Evolutionary conservation across 2,329 filamentous ascomycete species (phyloP).

Genomic region (Cercospora sp.): DNA sequence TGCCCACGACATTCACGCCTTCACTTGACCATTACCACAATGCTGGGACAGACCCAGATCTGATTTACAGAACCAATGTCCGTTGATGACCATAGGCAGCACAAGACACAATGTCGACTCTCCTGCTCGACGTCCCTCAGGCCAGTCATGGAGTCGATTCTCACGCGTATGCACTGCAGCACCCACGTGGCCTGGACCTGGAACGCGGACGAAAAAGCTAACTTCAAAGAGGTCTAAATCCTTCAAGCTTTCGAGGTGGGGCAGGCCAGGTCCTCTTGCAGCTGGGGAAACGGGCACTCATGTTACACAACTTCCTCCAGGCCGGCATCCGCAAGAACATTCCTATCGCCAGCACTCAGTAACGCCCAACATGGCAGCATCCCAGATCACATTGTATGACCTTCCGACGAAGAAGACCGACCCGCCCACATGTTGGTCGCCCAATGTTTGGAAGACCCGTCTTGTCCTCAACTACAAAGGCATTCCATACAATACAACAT

Average conservation of each 20-base stretch:
- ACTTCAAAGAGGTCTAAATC: neutral
- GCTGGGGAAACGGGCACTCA: neutral
- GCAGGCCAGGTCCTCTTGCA: neutral
- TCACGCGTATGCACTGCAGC: neutral
- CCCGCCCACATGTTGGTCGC: constrained; percentile 57
- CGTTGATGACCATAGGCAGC: no score
- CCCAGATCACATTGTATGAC: constrained; percentile 24
- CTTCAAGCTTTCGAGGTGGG: neutral
- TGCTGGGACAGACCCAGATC: neutral
- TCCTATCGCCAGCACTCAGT: neutral
- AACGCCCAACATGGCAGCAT: neutral
- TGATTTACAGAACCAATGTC: neutral
- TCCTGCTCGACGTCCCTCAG: neutral
- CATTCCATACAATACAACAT: constrained; percentile 28
- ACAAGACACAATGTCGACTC: neutral
- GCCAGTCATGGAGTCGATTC: no score
- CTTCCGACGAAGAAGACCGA: constrained; percentile 27
- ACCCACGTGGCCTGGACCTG: neutral
- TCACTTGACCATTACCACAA: neutral
- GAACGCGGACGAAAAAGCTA: neutral
- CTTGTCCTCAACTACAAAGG: constrained; percentile 30
- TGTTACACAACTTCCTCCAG: neutral
- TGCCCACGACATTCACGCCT: neutral
- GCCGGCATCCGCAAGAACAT: neutral
- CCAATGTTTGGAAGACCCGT: constrained; percentile 72